Conservation (phyloP, 176 grass and related monocot genomes). For the Rhipidocladum racemiflorum region DNA sequence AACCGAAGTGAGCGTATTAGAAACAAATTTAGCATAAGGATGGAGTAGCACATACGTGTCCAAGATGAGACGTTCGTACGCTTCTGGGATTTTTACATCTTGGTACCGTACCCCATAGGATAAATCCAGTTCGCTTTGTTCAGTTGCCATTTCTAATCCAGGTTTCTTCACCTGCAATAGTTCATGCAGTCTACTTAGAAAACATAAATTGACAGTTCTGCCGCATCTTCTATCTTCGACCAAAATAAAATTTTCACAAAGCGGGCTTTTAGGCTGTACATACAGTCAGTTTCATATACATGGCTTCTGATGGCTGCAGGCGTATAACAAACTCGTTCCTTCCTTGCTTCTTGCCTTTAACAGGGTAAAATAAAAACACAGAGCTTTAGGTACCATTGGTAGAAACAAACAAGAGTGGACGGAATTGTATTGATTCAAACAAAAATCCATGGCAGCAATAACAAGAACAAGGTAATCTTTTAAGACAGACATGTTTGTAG, state of each 20-base stretch:
- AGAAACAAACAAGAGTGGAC: not conserved
- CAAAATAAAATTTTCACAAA: not conserved
- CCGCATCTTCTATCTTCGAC: not conserved
- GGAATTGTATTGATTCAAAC: not conserved
- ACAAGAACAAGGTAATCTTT: constrained; percentile 10
- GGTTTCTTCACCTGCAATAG: constrained; percentile 88
- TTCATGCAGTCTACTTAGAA: not conserved
- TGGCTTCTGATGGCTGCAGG: constrained; percentile 87
- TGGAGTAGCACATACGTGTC: constrained; percentile 61
- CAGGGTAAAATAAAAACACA: constrained; percentile 21
- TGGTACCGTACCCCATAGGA: constrained; percentile 88
- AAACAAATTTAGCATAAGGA: constrained; percentile 12
- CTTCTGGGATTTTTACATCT: constrained; percentile 79
- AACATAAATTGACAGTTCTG: not conserved
- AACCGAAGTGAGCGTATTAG: not conserved
- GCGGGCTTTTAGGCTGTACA: constrained; percentile 17
- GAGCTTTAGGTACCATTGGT: not conserved
- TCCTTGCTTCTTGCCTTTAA: constrained; percentile 88
- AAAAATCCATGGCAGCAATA: not conserved
- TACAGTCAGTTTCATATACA: constrained; percentile 99
- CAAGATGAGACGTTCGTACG: constrained; percentile 93
- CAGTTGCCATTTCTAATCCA: constrained; percentile 90
- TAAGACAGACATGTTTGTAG: not conserved
- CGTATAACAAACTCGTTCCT: constrained; percentile 98
- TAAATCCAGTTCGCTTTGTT: constrained; percentile 96